A percentile compares a stretch with the other conserved stretches of the same genome.
Evolutionary conservation across 192 early-diverging fungal species (phyloP).

Genomic region (Ambispora gerdemannii): DNA sequence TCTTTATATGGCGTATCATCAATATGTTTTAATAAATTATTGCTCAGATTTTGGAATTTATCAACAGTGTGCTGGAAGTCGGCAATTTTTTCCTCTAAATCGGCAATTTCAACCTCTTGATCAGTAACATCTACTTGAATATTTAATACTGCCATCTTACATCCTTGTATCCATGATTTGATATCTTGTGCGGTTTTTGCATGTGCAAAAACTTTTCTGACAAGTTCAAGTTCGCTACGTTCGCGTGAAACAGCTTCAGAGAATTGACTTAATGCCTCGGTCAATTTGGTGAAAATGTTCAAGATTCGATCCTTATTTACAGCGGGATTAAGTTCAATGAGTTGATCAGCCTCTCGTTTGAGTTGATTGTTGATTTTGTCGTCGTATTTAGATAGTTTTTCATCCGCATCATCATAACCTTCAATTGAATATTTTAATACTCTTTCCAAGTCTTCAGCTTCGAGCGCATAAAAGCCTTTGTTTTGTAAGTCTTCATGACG

Average conservation of each 20-base stretch:
- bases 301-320: conserved; percentile 18
- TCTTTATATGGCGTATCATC: conserved; percentile 16
- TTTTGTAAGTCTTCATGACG: conserved; percentile 20
- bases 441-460: background rate
- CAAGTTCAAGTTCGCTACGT: conserved; percentile 30
- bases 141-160: conserved; percentile 22
- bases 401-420: conserved; percentile 12
- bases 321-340: conserved; percentile 18
- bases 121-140: conserved; percentile 18
- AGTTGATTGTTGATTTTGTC: conserved; percentile 15
- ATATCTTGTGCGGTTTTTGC: conserved; percentile 42
- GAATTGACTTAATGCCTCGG: conserved; percentile 12
- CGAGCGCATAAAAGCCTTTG: conserved; percentile 22
- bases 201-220: conserved; percentile 37
- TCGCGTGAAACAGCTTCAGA: conserved; percentile 10
- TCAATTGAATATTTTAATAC: conserved; percentile 2
- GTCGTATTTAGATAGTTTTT: conserved; percentile 8
- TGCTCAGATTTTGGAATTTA: conserved; percentile 7
- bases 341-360: conserved; percentile 22
- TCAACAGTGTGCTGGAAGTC: conserved; percentile 16
- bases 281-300: conserved; percentile 22
- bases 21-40: conserved; percentile 7
- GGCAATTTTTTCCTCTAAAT: conserved; percentile 14
- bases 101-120: conserved; percentile 16
- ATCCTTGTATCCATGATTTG: conserved; percentile 39